These are phyloP conservation scores for Naganishia sp. DNA, from an alignment of 1,284 basidiomycete genomes.

Conservation along the genomic window DNA sequence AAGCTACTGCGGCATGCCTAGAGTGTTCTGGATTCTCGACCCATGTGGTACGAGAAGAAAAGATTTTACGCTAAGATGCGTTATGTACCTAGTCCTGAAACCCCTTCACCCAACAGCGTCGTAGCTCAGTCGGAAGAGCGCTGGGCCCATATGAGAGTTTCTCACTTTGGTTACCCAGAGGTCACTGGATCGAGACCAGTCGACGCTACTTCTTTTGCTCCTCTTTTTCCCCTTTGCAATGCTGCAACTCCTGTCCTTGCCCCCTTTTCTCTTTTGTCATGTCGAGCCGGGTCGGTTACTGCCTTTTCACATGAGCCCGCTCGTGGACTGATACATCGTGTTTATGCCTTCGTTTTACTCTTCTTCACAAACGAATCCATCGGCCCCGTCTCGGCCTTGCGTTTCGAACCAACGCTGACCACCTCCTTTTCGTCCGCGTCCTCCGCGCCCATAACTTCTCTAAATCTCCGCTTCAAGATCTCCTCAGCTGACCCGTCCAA, in stretches of 20 bases:
- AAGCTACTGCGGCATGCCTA: too few species aligned
- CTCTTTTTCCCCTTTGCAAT: not conserved
- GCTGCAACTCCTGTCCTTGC: not conserved
- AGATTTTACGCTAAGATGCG: too few species aligned
- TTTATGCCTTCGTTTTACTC: not conserved
- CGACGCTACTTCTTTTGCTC: conserved; percentile 27
- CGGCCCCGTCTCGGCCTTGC: conserved; percentile 29
- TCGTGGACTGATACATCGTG: too few species aligned
- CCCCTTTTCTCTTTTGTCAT: not conserved
- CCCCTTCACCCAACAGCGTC: conserved; percentile 5
- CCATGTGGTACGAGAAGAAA: too few species aligned
- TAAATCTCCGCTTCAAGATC: conserved; percentile 36
- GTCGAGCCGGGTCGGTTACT: not conserved
- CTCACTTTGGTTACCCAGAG: conserved; percentile 22
- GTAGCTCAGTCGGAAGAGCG: conserved; percentile 33
- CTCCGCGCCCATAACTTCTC: conserved; percentile 25
- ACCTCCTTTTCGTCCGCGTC: conserved; percentile 36
- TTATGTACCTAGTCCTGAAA: too few species aligned
- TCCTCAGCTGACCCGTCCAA: conserved; percentile 43
- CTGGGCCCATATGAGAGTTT: conserved; percentile 24
- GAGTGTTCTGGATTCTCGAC: too few species aligned
- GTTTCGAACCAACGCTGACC: conserved; percentile 37
- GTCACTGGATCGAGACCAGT: conserved; percentile 30
- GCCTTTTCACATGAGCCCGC: conserved; percentile 14
- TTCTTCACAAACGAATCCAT: conserved; percentile 45